phyloP scores from a whole-genome alignment of 2,329 filamentous ascomycete species.

The Penicillium brasilianum region DNA sequence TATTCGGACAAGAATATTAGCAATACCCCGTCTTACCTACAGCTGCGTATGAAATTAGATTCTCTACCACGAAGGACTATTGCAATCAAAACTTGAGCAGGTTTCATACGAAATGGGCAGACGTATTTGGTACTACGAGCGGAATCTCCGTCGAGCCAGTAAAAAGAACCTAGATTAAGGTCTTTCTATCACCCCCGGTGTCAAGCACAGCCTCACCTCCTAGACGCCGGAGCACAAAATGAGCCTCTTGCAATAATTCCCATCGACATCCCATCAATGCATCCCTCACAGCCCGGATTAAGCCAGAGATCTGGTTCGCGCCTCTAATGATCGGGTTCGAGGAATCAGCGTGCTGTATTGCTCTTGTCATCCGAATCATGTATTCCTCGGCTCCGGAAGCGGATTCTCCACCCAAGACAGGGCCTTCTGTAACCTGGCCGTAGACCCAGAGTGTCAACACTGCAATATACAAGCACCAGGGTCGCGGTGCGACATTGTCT shows the following conservation, averaged over 20 bases:
- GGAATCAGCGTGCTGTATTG: neutral
- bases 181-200: neutral
- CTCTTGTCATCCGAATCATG: constrained; percentile 28
- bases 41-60: no score
- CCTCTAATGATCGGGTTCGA: constrained; percentile 15
- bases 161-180: neutral
- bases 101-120: no score
- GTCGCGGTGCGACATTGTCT: constrained; percentile 33
- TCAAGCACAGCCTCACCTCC: neutral
- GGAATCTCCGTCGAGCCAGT: no score
- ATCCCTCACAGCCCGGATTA: constrained; percentile 29
- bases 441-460: constrained; percentile 34
- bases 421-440: constrained; percentile 25
- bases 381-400: constrained; percentile 27
- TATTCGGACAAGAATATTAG: no score
- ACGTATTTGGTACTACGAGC: no score
- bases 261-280: constrained; percentile 32
- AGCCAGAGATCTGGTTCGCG: constrained; percentile 25
- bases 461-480: constrained; percentile 35
- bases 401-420: neutral
- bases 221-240: neutral
- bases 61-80: no score
- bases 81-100: no score
- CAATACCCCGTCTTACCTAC: no score
- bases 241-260: constrained; percentile 34